phyloP scores from a whole-genome alignment of 164 flowering plant species.

The Stephania japonica region DNA sequence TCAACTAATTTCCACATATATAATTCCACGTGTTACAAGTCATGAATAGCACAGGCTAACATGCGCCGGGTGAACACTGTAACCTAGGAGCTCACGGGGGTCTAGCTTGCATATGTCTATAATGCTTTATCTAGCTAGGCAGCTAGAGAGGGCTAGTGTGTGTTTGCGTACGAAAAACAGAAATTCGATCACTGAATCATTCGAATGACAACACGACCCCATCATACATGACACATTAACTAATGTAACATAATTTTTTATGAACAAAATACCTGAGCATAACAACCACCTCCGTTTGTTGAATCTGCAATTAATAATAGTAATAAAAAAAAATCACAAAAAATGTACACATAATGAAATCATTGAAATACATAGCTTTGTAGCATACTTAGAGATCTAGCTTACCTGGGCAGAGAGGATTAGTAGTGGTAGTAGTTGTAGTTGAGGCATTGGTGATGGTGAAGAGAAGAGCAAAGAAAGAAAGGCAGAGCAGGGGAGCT shows the following conservation, averaged over 20 bases:
- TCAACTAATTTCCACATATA: no score
- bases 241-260: background rate
- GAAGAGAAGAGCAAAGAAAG: slow-evolving; percentile 26
- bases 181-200: background rate
- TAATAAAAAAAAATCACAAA: slow-evolving; percentile 12
- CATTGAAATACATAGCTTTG: background rate
- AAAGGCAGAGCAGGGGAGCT: slow-evolving; percentile 17
- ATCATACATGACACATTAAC: background rate
- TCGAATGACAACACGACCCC: background rate
- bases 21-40: background rate
- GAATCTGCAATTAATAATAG: slow-evolving; percentile 7
- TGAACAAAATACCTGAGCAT: slow-evolving; percentile 11
- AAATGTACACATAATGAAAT: background rate
- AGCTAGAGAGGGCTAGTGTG: background rate
- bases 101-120: no score
- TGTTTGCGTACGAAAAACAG: background rate
- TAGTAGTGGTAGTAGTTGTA: background rate
- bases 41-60: slow-evolving; percentile 6
- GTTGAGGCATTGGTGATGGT: slow-evolving; percentile 11
- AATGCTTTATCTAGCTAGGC: no score
- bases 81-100: no score
- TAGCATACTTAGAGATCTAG: background rate
- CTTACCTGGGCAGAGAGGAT: slow-evolving; percentile 22
- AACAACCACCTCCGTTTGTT: slow-evolving; percentile 4
- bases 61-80: background rate